These are phyloP conservation scores for Tinospora cordifolia DNA, from an alignment of 164 flowering plant genomes.

Conservation along the genomic window DNA sequence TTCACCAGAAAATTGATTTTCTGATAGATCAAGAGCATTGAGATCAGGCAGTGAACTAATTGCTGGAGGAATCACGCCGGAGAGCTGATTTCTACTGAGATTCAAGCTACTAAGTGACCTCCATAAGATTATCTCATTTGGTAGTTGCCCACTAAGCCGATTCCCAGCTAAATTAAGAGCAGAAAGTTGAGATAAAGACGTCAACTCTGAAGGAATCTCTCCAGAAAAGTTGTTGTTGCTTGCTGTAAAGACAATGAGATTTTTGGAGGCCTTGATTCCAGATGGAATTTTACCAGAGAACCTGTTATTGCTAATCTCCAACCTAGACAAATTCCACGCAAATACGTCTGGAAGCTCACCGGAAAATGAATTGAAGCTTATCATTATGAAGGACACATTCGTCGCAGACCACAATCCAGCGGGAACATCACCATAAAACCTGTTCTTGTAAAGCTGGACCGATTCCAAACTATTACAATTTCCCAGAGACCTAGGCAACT, in stretches of 20 bases:
- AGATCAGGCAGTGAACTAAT: slow-evolving; percentile 42
- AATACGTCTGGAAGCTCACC: slow-evolving; percentile 41
- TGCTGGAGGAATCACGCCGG: slow-evolving; percentile 48
- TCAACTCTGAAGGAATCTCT: slow-evolving; percentile 38
- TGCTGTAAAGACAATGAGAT: slow-evolving; percentile 36
- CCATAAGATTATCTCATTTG: slow-evolving; percentile 50
- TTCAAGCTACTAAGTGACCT: slow-evolving; percentile 30
- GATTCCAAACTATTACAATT: slow-evolving; percentile 37
- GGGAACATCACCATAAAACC: slow-evolving; percentile 49
- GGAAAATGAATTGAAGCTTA: slow-evolving; percentile 38
- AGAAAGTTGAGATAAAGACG: slow-evolving; percentile 30
- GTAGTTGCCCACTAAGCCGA: slow-evolving; percentile 48
- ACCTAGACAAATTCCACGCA: slow-evolving; percentile 37
- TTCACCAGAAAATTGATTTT: slow-evolving; percentile 55
- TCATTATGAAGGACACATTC: slow-evolving; percentile 25
- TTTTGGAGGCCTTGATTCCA: slow-evolving; percentile 22
- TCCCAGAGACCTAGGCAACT: slow-evolving; percentile 49
- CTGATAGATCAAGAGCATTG: slow-evolving; percentile 45
- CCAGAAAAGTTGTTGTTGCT: slow-evolving; percentile 52
- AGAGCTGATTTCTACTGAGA: slow-evolving; percentile 45
- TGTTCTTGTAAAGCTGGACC: slow-evolving; percentile 37
- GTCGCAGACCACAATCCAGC: slow-evolving; percentile 38
- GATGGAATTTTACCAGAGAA: slow-evolving; percentile 51
- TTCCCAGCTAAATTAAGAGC: slow-evolving; percentile 55
- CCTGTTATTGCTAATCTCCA: slow-evolving; percentile 46